Conservation (phyloP, 2,329 filamentous ascomycete species). For the Botrytis medusae region DNA sequence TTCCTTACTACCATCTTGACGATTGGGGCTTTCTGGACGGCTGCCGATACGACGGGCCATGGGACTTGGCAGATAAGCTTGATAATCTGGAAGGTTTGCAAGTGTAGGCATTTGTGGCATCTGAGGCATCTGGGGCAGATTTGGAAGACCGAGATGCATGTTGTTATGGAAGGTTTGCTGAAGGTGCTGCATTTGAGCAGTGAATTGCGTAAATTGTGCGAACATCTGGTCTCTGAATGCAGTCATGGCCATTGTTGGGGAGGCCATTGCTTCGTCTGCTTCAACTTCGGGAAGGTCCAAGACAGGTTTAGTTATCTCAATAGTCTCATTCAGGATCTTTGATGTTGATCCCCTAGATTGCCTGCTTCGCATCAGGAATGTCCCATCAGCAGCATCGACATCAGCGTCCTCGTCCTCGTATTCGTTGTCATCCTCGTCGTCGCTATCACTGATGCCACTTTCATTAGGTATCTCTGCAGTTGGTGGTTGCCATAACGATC, state of each 20-base stretch:
- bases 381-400: conserved; percentile 37
- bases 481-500: conserved; percentile 63
- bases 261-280: conserved; percentile 41
- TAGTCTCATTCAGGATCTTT: conserved; percentile 25
- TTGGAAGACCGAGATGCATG: conserved; percentile 62
- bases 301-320: conserved; percentile 29
- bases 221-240: conserved; percentile 73
- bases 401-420: conserved; percentile 42
- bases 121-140: conserved; percentile 57
- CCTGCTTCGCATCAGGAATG: conserved; percentile 39
- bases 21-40: conserved; percentile 36
- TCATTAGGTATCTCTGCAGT: conserved; percentile 42
- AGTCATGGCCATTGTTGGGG: conserved; percentile 62
- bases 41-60: conserved; percentile 73
- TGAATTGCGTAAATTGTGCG: conserved; percentile 50
- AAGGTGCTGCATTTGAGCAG: conserved; percentile 54
- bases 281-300: conserved; percentile 33
- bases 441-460: conserved; percentile 46
- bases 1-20: conserved; percentile 42
- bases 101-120: conserved; percentile 47
- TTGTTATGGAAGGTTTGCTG: conserved; percentile 56
- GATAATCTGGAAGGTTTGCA: conserved; percentile 68
- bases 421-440: conserved; percentile 46
- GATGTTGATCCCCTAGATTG: conserved; percentile 38
- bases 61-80: conserved; percentile 60